These are phyloP conservation scores for Phoma sp. DNA, from an alignment of 2,329 filamentous ascomycete species.

Conservation along the genomic window DNA sequence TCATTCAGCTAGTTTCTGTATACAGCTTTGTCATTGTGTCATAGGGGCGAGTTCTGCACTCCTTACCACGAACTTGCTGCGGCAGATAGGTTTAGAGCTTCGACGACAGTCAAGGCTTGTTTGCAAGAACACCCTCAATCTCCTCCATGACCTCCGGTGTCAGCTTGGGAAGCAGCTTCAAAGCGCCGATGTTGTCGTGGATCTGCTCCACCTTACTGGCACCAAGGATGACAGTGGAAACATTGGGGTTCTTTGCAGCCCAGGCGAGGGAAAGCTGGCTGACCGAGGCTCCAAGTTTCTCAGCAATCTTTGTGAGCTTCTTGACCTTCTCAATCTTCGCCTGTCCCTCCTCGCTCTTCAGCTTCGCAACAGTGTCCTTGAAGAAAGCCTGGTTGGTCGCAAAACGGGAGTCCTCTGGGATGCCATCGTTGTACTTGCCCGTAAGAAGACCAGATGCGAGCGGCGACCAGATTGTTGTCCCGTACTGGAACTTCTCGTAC, in stretches of 20 bases:
- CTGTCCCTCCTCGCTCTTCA: conserved; percentile 57
- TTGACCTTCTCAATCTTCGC: conserved; percentile 65
- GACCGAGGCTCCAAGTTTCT: conserved; percentile 55
- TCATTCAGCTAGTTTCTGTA: not conserved
- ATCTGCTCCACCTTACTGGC: conserved; percentile 58
- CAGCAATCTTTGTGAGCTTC: conserved; percentile 58
- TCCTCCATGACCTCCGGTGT: conserved; percentile 49
- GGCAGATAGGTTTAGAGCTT: conserved; percentile 3
- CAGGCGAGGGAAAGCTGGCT: conserved; percentile 65
- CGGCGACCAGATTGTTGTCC: conserved; percentile 63
- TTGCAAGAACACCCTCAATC: conserved; percentile 48
- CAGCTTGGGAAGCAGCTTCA: conserved; percentile 51
- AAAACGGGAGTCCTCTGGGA: conserved; percentile 66
- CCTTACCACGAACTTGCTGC: not conserved
- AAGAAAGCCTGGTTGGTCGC: conserved; percentile 64
- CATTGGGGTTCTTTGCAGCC: conserved; percentile 64
- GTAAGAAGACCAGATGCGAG: conserved; percentile 63
- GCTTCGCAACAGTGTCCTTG: conserved; percentile 60
- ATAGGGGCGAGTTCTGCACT: not conserved
- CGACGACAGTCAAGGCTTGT: conserved; percentile 43
- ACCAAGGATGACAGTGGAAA: conserved; percentile 63
- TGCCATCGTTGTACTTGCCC: conserved; percentile 69
- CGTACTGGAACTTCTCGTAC: conserved; percentile 63
- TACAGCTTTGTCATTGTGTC: not conserved
- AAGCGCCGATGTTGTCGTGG: conserved; percentile 55